Evolutionary conservation across 1,139 yeast genomes (phyloP).

Genomic region (Diutina mesorugosa): DNA sequence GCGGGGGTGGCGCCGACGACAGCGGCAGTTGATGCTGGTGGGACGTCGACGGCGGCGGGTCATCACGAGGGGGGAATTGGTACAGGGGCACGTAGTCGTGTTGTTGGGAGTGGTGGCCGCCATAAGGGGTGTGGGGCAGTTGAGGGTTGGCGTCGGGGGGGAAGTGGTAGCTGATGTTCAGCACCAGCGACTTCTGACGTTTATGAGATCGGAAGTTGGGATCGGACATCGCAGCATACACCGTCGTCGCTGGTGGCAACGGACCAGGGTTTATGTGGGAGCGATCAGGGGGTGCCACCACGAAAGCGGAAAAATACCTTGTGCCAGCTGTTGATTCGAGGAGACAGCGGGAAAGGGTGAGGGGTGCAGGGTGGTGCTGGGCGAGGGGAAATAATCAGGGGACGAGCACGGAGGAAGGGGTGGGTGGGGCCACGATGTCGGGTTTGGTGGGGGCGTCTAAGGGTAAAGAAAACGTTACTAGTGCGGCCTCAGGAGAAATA

Average conservation of each 20-base stretch:
- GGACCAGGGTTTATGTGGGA: neutral
- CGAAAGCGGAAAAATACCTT: neutral
- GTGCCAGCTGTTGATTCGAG: no score
- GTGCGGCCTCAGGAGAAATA: neutral
- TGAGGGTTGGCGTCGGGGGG: constrained; percentile 5
- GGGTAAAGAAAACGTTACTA: no score
- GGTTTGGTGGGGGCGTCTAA: no score
- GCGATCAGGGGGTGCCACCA: neutral
- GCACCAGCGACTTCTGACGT: constrained; percentile 29
- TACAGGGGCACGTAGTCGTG: neutral
- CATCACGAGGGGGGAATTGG: neutral
- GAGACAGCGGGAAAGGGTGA: no score
- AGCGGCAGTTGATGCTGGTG: neutral
- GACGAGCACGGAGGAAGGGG: neutral
- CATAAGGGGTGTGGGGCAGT: neutral
- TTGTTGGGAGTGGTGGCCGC: neutral
- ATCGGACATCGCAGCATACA: neutral
- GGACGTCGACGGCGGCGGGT: neutral
- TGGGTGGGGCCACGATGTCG: neutral
- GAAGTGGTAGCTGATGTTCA: constrained; percentile 22
- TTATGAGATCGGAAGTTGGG: constrained; percentile 12
- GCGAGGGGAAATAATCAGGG: neutral
- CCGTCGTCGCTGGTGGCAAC: neutral
- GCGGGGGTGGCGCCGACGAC: neutral
- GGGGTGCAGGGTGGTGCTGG: neutral